These are phyloP conservation scores for Curvularia sp. DNA, from an alignment of 2,329 filamentous ascomycete genomes.

Conservation along the genomic window DNA sequence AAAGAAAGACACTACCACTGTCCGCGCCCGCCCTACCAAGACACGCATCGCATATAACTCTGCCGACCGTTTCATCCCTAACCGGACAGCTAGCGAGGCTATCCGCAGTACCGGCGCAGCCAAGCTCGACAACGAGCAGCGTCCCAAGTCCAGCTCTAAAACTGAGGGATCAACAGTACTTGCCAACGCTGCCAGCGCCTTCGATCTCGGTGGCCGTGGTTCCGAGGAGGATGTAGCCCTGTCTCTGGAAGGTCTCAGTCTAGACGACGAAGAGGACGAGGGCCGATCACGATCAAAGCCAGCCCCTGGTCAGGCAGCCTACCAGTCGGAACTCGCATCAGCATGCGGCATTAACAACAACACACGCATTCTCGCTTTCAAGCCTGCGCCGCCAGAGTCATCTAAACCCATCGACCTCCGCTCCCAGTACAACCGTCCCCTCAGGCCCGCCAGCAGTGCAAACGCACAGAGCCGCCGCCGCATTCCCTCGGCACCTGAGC, in stretches of 20 bases:
- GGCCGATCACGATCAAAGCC: constrained; percentile 73
- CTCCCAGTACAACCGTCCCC: constrained; percentile 95
- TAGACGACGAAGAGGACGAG: constrained; percentile 74
- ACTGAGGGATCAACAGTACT: constrained; percentile 77
- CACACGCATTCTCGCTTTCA: constrained; percentile 96
- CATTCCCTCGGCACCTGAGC: constrained; percentile 92
- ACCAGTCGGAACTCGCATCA: constrained; percentile 87
- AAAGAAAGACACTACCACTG: constrained; percentile 41
- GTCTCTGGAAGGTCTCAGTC: constrained; percentile 78
- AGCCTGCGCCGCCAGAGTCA: constrained; percentile 96
- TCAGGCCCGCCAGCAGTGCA: constrained; percentile 76
- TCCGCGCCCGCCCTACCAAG: constrained; percentile 48
- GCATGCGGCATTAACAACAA: constrained; percentile 93
- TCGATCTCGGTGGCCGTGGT: constrained; percentile 67
- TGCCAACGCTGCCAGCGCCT: constrained; percentile 73
- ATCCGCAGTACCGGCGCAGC: constrained; percentile 80
- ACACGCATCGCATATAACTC: constrained; percentile 64
- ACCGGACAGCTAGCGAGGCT: constrained; percentile 87
- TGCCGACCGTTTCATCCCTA: constrained; percentile 95
- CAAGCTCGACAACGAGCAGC: constrained; percentile 71
- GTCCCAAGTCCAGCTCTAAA: constrained; percentile 73
- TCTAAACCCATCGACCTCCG: constrained; percentile 97
- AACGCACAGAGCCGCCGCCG: constrained; percentile 89
- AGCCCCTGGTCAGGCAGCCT: constrained; percentile 86
- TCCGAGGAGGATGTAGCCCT: constrained; percentile 75